phyloP scores from a whole-genome alignment of 2,329 filamentous ascomycete species.

The Paraphoma chrysanthemicola region DNA sequence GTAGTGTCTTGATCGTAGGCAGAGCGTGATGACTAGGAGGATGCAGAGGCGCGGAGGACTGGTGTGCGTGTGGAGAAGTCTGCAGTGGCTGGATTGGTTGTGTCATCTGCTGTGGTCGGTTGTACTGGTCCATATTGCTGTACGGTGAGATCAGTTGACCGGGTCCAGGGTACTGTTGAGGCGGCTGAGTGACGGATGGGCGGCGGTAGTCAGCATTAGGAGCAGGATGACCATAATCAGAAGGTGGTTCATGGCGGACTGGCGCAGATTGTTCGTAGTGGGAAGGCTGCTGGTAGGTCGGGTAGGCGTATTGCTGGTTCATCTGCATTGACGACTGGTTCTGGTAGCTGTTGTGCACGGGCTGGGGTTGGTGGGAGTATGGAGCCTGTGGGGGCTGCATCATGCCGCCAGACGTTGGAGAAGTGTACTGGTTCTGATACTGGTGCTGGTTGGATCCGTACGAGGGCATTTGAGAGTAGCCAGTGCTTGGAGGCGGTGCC shows the following conservation, averaged over 20 bases:
- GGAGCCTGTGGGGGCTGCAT: constrained; percentile 49
- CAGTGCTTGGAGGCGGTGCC: constrained; percentile 49
- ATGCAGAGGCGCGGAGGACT: constrained; percentile 37
- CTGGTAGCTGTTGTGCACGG: constrained; percentile 38
- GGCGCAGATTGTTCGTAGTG: constrained; percentile 48
- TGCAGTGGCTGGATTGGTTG: constrained; percentile 44
- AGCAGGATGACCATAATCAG: constrained; percentile 46
- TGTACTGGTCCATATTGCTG: constrained; percentile 46
- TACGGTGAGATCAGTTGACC: constrained; percentile 45
- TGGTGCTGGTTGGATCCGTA: constrained; percentile 43
- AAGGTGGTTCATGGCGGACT: constrained; percentile 45
- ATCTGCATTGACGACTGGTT: constrained; percentile 44
- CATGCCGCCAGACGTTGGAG: constrained; percentile 42
- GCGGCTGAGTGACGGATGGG: constrained; percentile 44
- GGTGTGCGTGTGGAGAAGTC: constrained; percentile 40
- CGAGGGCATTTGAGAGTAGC: constrained; percentile 49
- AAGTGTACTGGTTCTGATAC: constrained; percentile 42
- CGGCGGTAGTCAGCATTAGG: constrained; percentile 47
- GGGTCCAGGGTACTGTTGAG: constrained; percentile 45
- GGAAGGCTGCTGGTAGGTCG: constrained; percentile 40
- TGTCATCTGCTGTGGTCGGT: constrained; percentile 45
- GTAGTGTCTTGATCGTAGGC: constrained; percentile 53
- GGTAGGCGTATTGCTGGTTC: constrained; percentile 51
- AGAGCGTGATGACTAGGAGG: constrained; percentile 45
- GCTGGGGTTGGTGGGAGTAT: constrained; percentile 38